Base-by-base conservation (phyloP, 2,329 filamentous ascomycete genomes). In the Trichoderma sp. region DNA sequence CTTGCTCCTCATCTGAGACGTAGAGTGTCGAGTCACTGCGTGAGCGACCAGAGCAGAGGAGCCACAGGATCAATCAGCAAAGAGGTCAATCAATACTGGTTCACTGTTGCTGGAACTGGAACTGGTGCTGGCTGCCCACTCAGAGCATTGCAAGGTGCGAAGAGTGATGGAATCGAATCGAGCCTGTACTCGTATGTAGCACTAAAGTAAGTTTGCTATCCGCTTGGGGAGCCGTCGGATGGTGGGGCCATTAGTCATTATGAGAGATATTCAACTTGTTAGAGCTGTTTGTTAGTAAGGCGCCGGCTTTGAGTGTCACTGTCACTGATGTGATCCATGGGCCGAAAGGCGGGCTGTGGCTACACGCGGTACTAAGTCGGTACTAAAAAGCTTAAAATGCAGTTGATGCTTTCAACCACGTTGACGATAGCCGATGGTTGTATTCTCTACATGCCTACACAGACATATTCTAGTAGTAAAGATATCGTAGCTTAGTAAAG, bases 1-100 rank as follows among this genome's bases (percentile, higher is more conserved):
- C 47, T 62, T 39, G 51, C 63, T 72, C 71, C 47, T 68, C 62
- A 70, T 60, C 58, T 69, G 64, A 47, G 64, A 62, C 21, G 21
- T 18, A 39, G 24, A 53, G 36, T 12, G 24, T 36, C 34, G 34
- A 36, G 34, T 36, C 34, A 18, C 30, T 60, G 34, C 18, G 47
- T 26, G 28, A 32, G 39, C 14, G 15, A 11, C 6, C 26, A 36
- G 34, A 36, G 34, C n/a, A 51, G 66, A 30, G 28, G 56, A 51
- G 57, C 36, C 32, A 34, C 24, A 43, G n/a, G 26, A 53, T 47
- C 6, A 60, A 68, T 28, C 64, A 56, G 64, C 43, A 53, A 36
- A 24, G 30, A 15, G 62, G 7, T 67, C 30, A 39, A 58, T 18
- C 39, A n/a, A 43, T 36, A 36, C 39, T 43, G 39, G 39, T 43